These are phyloP conservation scores for Xerocomellus chrysenteron DNA, from an alignment of 768 basidiomycete species.

Conservation along the genomic window DNA sequence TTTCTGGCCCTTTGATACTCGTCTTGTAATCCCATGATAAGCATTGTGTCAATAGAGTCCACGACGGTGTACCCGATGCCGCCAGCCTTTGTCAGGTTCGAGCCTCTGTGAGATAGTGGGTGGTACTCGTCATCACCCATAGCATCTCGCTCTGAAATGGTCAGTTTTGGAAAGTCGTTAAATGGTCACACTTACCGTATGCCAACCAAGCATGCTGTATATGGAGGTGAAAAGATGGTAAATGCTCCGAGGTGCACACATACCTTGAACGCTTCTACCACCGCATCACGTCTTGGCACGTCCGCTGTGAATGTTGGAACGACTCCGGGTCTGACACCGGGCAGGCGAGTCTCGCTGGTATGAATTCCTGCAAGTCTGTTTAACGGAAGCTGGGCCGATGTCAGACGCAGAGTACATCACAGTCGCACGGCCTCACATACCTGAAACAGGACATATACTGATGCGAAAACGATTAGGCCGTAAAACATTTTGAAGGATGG, in stretches of 20 bases:
- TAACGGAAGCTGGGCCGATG: conserved; percentile 16
- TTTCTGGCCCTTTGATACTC: conserved; percentile 75
- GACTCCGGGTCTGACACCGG: conserved; percentile 20
- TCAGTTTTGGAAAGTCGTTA: conserved; percentile 10
- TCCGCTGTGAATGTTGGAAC: conserved; percentile 50
- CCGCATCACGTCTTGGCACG: conserved; percentile 58
- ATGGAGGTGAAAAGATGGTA: conserved; percentile 10
- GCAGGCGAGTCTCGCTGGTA: conserved; percentile 4
- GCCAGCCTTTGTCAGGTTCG: conserved; percentile 75
- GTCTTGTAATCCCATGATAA: conserved; percentile 77
- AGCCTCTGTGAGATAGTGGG: conserved; percentile 70
- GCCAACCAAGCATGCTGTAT: conserved; percentile 80
- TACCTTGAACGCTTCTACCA: conserved; percentile 81
- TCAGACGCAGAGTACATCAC: neutral
- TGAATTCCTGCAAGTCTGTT: conserved; percentile 3
- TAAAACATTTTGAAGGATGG: conserved; percentile 9
- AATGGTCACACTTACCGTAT: conserved; percentile 57
- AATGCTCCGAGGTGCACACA: conserved; percentile 17
- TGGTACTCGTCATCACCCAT: conserved; percentile 94
- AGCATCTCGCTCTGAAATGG: conserved; percentile 70
- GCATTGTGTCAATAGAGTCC: conserved; percentile 85
- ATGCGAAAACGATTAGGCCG: conserved; percentile 4
- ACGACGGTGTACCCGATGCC: conserved; percentile 88
- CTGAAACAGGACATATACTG: conserved; percentile 19
- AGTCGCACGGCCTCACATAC: conserved; percentile 6